Conservation (phyloP, 306 rosid genomes). For the Vicia faba region DNA sequence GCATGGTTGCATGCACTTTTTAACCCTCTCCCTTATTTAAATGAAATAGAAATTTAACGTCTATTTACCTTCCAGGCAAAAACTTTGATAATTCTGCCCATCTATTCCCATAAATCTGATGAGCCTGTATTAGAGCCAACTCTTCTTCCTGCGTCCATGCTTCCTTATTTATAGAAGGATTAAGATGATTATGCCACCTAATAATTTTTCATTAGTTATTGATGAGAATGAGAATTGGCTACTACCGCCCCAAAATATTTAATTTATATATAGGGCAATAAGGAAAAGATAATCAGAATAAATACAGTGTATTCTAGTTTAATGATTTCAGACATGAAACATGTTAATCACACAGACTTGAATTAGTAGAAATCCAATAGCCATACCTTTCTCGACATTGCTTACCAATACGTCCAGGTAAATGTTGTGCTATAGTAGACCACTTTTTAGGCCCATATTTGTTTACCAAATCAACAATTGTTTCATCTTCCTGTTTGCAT, state of each 20-base stretch:
- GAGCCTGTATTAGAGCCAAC: slow-evolving; percentile 89
- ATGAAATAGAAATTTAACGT: neutral
- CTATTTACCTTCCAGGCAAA: slow-evolving; percentile 88
- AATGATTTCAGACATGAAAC: slow-evolving; percentile 25
- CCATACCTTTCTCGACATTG: slow-evolving; percentile 99
- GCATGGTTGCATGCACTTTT: slow-evolving; percentile 19
- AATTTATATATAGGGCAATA: neutral
- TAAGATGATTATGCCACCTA: slow-evolving; percentile 99
- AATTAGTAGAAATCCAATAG: slow-evolving; percentile 15
- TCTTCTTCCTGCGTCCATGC: slow-evolving; percentile 99
- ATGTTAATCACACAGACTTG: slow-evolving; percentile 5
- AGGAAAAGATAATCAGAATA: neutral
- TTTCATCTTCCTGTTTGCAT: slow-evolving; percentile 82
- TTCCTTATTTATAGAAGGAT: slow-evolving; percentile 93
- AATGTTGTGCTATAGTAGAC: slow-evolving; percentile 88
- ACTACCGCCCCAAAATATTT: slow-evolving; percentile 1
- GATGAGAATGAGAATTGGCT: slow-evolving; percentile 21
- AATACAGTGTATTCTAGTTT: slow-evolving; percentile 4
- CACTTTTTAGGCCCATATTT: slow-evolving; percentile 92
- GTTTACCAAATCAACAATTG: slow-evolving; percentile 71
- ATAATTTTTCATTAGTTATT: slow-evolving; percentile 26
- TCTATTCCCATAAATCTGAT: slow-evolving; percentile 87
- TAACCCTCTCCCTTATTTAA: slow-evolving; percentile 5
- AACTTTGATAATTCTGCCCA: slow-evolving; percentile 97
- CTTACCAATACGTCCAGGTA: slow-evolving; percentile 99